Conservation (phyloP, 2,329 filamentous ascomycete species). For the Aspergillus persii region DNA sequence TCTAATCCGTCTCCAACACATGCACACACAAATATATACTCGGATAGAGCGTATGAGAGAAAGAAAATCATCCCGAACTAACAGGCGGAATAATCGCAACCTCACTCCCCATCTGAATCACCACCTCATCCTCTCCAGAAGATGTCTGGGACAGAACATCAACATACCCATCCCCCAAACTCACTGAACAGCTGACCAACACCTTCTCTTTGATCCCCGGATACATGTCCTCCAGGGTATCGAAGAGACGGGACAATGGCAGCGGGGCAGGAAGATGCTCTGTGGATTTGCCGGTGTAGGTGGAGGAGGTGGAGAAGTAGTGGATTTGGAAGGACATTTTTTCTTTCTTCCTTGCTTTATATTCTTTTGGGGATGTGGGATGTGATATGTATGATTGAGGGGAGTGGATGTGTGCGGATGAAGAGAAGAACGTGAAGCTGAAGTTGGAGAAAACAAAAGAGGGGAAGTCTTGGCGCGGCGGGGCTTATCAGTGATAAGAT, state of each 20-base stretch:
- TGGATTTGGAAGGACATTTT: conserved; percentile 40
- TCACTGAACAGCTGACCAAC: conserved; percentile 41
- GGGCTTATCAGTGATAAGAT: too few relatives aligned
- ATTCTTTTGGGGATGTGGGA: neutral
- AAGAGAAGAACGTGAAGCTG: too few relatives aligned
- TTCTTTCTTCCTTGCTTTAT: neutral
- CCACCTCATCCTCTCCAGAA: conserved; percentile 9
- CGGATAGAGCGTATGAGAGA: too few relatives aligned
- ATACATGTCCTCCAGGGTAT: conserved; percentile 39
- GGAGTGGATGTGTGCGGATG: too few relatives aligned
- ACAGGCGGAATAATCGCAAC: conserved; percentile 49
- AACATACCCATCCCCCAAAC: conserved; percentile 45
- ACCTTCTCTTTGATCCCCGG: conserved; percentile 42
- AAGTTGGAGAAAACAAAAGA: too few relatives aligned
- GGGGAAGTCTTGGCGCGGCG: too few relatives aligned
- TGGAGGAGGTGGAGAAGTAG: conserved; percentile 46
- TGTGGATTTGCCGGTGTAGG: conserved; percentile 40
- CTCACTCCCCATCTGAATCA: conserved; percentile 41
- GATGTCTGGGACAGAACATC: conserved; percentile 25
- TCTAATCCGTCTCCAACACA: too few relatives aligned
- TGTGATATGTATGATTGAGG: too few relatives aligned
- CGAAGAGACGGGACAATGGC: conserved; percentile 37
- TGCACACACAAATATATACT: too few relatives aligned
- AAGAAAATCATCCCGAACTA: conserved; percentile 40
- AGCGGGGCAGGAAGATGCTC: conserved; percentile 43